Evolutionary conservation across 352 stramenopile genomes (phyloP), one percentile per base, ranked within the genome.

Genomic region (Phytophthora syringae): DNA sequence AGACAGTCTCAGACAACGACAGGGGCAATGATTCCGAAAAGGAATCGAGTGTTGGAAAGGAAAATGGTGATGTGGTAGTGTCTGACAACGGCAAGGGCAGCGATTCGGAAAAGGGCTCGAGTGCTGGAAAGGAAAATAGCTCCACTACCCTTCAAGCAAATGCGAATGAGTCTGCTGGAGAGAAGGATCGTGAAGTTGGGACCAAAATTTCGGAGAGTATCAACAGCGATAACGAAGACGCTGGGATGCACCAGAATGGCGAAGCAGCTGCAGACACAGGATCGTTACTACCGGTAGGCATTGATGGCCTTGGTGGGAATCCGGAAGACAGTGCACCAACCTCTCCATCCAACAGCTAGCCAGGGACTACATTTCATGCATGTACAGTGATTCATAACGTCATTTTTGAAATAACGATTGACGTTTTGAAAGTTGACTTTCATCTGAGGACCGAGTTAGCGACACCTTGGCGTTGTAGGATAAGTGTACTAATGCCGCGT

Each of bases 211-310:
- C 37, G 34, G 2, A n/a, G n/a, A n/a, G n/a, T n/a, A n/a, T n/a
- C n/a, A n/a, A 13, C 16, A 16, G n/a, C 37, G 24, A 50, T 22
- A 30, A 32, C 43, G 43, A 50, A 50, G 21, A 25, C 18, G 37
- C 7, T 25, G 37, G 27, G 9, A 32, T 32, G 27, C 5, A 10
- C 12, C 37, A 44, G 37, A n/a, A 44, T n/a, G 18, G 11, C 2
- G n/a, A 44, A 44, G 37, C 2, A 44, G n/a, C n/a, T n/a, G n/a
- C 37, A 24, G 12, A 44, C 5, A 32, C 5, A 44, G 37, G n/a
- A 2, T 13, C 5, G 18, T 28, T 64, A 36, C 53, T 47, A 6
- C 63, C 43, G 60, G 52, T 64, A 36, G 52, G 7, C 12, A 58
- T 64, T 21, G 61, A 64, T 45, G 45, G 30, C 11, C 12, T 30